Evolutionary conservation across 2,329 filamentous ascomycete species (phyloP).

Genomic region (Ploettnerulaceae sp.): DNA sequence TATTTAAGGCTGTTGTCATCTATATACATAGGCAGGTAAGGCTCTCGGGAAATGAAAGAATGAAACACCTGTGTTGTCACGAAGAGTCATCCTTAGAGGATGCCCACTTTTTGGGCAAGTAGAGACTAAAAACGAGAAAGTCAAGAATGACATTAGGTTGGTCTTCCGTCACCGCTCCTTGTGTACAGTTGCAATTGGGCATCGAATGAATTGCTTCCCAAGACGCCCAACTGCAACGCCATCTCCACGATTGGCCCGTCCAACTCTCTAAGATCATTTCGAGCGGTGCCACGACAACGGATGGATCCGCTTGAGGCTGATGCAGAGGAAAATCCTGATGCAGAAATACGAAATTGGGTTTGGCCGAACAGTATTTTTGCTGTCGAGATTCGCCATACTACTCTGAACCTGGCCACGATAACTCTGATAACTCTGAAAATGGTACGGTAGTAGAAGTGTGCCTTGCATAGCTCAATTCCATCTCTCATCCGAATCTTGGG

Average conservation of each 20-base stretch:
- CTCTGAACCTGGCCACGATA: constrained; percentile 6
- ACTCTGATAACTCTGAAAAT: constrained; percentile 11
- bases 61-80: constrained; percentile 14
- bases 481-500: not conserved
- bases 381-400: not conserved
- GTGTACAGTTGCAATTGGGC: constrained; percentile 12
- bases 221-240: constrained; percentile 14
- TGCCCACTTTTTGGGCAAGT: not conserved
- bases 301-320: constrained; percentile 16
- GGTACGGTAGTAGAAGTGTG: constrained; percentile 7
- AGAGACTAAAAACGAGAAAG: constrained; percentile 1
- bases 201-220: constrained; percentile 13
- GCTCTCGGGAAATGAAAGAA: not conserved
- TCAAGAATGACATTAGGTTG: not conserved
- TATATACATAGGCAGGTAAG: constrained; percentile 11
- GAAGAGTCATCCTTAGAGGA: constrained; percentile 11
- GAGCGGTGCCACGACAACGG: constrained; percentile 21
- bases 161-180: constrained; percentile 14
- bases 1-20: constrained; percentile 12
- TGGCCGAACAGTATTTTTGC: not conserved
- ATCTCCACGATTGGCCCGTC: constrained; percentile 15
- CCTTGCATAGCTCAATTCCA: constrained; percentile 12
- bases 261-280: constrained; percentile 9
- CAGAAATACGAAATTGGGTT: constrained; percentile 6
- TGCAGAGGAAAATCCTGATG: not conserved